Evolutionary conservation across 2,329 filamentous ascomycete species (phyloP).

Genomic region (Sarocladium strictum): DNA sequence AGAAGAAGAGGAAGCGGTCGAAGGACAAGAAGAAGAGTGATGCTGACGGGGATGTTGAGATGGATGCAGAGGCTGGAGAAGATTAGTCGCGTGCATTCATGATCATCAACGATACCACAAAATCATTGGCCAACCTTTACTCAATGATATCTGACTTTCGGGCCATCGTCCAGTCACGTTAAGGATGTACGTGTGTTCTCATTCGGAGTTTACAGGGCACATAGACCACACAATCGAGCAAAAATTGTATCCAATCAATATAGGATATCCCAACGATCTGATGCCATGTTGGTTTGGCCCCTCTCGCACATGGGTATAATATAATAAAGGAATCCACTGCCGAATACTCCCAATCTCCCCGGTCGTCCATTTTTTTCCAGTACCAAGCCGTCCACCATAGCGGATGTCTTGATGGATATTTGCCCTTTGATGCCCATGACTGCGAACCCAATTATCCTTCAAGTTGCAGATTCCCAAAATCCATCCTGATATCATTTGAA

Average conservation of each 20-base stretch:
- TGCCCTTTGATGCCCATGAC: neutral
- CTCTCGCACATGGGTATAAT: neutral
- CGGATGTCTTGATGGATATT: too few species aligned
- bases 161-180: too few species aligned
- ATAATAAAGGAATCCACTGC: neutral
- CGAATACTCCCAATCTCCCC: too few species aligned
- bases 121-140: neutral
- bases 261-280: neutral
- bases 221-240: too few species aligned
- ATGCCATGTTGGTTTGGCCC: neutral
- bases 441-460: neutral
- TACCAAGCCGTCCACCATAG: too few species aligned
- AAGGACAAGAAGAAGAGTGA: constrained; percentile 32
- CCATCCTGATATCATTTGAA: neutral
- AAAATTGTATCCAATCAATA: neutral
- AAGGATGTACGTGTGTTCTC: too few species aligned
- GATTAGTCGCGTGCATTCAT: neutral
- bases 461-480: neutral
- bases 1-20: constrained; percentile 48
- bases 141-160: too few species aligned
- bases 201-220: too few species aligned
- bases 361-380: too few species aligned
- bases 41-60: neutral
- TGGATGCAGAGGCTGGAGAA: neutral
- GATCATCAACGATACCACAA: constrained; percentile 1